Conservation (phyloP, 2,329 filamentous ascomycete genomes). For the Venturiaceae sp. region DNA sequence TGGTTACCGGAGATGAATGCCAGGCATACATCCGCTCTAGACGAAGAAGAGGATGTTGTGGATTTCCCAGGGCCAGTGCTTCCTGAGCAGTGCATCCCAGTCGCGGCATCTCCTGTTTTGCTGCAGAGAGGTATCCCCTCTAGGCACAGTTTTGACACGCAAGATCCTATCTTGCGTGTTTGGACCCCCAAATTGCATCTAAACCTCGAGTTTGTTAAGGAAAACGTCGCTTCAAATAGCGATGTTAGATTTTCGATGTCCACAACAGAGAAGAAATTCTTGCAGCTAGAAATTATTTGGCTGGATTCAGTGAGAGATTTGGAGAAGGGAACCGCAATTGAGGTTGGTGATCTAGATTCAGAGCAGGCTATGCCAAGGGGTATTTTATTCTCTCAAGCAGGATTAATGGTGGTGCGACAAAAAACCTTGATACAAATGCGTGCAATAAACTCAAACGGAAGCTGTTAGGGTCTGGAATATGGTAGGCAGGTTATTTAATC, state of each 20-base stretch:
- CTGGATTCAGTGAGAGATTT: not conserved
- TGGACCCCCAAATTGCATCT: not conserved
- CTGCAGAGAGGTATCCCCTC: not conserved
- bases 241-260: too few species aligned
- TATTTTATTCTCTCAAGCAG: not conserved
- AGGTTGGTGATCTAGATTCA: not conserved
- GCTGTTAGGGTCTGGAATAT: too few species aligned
- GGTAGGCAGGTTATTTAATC: too few species aligned
- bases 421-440: too few species aligned
- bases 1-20: not conserved
- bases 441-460: too few species aligned
- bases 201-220: not conserved
- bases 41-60: not conserved
- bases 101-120: not conserved
- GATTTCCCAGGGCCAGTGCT: not conserved
- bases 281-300: not conserved
- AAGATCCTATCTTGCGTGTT: not conserved
- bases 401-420: not conserved
- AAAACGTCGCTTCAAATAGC: not conserved
- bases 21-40: not conserved
- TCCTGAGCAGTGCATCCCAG: not conserved
- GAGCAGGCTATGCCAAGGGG: not conserved
- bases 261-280: too few species aligned
- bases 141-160: not conserved
- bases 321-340: not conserved